Evolutionary conservation across 108 stramenopile genomes (phyloP).

Genomic region (Cylindrotheca fusiformis): DNA sequence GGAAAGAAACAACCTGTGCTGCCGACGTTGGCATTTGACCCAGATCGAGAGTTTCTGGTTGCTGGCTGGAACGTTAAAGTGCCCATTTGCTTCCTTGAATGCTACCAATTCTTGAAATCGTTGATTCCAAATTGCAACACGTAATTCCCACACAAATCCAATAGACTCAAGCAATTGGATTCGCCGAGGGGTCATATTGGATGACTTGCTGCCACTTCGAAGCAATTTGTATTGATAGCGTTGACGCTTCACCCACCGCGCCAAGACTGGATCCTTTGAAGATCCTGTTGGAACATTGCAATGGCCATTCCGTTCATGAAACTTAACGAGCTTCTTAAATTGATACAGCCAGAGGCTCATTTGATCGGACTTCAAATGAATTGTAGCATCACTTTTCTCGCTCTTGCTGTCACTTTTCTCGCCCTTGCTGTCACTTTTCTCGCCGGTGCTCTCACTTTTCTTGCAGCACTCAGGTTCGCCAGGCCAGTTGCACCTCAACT

Average conservation of each 20-base stretch:
- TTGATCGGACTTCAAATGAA: conserved; percentile 3
- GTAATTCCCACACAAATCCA: conserved; percentile 24
- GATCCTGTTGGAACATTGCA: conserved; percentile 6
- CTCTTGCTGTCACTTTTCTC: conserved; percentile 4
- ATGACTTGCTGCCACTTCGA: conserved; percentile 6
- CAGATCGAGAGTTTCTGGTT: no score
- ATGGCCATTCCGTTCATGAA: conserved; percentile 1
- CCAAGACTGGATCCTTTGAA: neutral
- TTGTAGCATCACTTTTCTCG: conserved; percentile 1
- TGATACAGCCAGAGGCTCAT: no score
- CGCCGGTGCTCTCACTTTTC: no score
- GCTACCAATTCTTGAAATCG: conserved; percentile 17
- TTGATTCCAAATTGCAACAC: conserved; percentile 28
- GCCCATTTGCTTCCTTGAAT: conserved; percentile 19
- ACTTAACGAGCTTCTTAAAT: no score
- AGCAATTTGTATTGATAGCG: conserved; percentile 35
- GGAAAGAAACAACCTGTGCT: no score
- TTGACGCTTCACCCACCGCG: conserved; percentile 28
- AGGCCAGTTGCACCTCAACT: no score
- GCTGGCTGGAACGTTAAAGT: conserved; percentile 33
- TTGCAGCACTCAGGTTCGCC: no score
- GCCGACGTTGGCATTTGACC: no score
- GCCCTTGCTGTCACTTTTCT: neutral
- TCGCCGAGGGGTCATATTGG: conserved; percentile 27
- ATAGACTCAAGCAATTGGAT: conserved; percentile 16